phyloP scores from a whole-genome alignment of 768 basidiomycete species.

The Lentinula guzmanii region DNA sequence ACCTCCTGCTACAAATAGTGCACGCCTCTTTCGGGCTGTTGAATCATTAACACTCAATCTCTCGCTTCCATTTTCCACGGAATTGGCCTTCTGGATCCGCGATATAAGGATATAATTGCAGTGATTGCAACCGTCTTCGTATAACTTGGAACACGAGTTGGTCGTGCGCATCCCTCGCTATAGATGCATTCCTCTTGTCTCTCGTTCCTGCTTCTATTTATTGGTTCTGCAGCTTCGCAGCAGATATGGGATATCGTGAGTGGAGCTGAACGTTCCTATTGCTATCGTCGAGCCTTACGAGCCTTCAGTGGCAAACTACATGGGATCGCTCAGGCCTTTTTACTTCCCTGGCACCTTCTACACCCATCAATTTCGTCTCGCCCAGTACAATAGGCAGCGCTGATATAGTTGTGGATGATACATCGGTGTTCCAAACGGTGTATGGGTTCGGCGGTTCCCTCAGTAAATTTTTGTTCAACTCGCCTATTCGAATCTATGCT shows the following conservation, averaged over 20 bases:
- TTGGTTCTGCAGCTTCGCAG: conserved; percentile 29
- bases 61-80: too few relatives aligned
- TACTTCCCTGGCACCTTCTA: conserved; percentile 37
- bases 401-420: conserved; percentile 58
- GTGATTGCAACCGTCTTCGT: not conserved
- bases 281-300: not conserved
- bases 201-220: conserved; percentile 3
- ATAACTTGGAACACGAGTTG: not conserved
- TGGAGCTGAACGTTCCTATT: conserved; percentile 1
- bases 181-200: not conserved
- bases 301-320: conserved; percentile 51
- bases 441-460: conserved; percentile 63
- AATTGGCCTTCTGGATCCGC: not conserved
- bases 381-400: conserved; percentile 54
- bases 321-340: conserved; percentile 48
- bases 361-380: conserved; percentile 52
- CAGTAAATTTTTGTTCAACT: conserved; percentile 33
- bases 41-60: not conserved
- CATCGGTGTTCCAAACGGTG: conserved; percentile 50
- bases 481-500: not conserved
- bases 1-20: not conserved
- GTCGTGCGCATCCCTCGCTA: not conserved
- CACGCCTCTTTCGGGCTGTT: not conserved
- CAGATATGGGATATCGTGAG: conserved; percentile 52
- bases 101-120: not conserved